phyloP scores from a whole-genome alignment of 805 yeast species.

The Hemisphaericaspora nanyangensis region DNA sequence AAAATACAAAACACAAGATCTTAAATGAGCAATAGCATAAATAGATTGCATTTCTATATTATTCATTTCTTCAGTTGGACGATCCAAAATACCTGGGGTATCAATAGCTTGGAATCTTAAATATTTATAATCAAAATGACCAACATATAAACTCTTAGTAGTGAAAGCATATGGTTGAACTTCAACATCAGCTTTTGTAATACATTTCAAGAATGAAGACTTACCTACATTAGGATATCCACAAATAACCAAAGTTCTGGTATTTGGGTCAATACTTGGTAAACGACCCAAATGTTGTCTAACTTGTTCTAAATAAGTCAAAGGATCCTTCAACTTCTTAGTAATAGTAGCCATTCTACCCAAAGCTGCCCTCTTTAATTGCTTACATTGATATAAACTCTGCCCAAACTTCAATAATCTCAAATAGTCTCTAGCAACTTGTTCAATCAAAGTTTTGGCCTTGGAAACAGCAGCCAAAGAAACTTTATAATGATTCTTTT shows the following conservation, averaged over 20 bases:
- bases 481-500: conserved; percentile 96
- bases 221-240: conserved; percentile 99
- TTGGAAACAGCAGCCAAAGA: conserved; percentile 92
- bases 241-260: conserved; percentile 94
- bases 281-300: conserved; percentile 98
- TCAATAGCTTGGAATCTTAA: conserved; percentile 98
- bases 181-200: conserved; percentile 97
- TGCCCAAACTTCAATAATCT: conserved; percentile 96
- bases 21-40: conserved; percentile 96
- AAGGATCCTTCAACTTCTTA: conserved; percentile 92
- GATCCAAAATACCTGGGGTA: conserved; percentile 97
- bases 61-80: conserved; percentile 99
- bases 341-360: conserved; percentile 99
- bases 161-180: conserved; percentile 99
- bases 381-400: conserved; percentile 97
- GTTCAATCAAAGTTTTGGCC: conserved; percentile 92
- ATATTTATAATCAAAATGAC: conserved; percentile 98
- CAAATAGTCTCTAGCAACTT: conserved; percentile 92
- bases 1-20: conserved; percentile 93
- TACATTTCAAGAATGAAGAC: conserved; percentile 87
- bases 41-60: conserved; percentile 99
- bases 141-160: conserved; percentile 94
- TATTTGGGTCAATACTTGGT: conserved; percentile 97
- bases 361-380: conserved; percentile 94
- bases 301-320: conserved; percentile 92